A percentile compares a stretch with the other conserved stretches of the same genome.
These are phyloP conservation scores for Labyrinthula sp. DNA, from an alignment of 352 stramenopile species.

Conservation along the genomic window DNA sequence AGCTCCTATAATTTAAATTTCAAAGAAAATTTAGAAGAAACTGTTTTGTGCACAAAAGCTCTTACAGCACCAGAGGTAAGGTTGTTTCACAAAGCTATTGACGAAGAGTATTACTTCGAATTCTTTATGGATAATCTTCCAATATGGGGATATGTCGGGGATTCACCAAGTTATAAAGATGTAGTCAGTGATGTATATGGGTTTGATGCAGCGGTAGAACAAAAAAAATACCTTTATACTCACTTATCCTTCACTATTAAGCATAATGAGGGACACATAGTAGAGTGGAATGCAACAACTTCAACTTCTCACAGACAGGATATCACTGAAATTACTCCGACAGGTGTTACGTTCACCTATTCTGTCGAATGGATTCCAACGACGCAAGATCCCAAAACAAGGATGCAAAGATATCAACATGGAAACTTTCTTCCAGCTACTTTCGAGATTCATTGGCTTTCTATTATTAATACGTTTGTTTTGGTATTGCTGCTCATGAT, in stretches of 20 bases:
- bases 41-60: conserved; percentile 60
- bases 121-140: conserved; percentile 93
- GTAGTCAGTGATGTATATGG: conserved; percentile 41
- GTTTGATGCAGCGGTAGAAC: conserved; percentile 27
- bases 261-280: conserved; percentile 65
- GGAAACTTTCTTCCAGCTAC: conserved; percentile 46
- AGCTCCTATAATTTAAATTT: conserved; percentile 57
- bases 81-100: conserved; percentile 75
- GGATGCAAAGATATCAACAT: conserved; percentile 53
- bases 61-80: conserved; percentile 53
- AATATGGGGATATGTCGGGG: conserved; percentile 75
- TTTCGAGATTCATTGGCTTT: conserved; percentile 86
- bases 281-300: conserved; percentile 48
- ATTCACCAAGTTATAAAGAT: conserved; percentile 35
- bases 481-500: conserved; percentile 83
- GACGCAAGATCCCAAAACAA: conserved; percentile 58
- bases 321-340: conserved; percentile 31
- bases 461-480: conserved; percentile 93
- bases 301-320: conserved; percentile 29
- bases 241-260: conserved; percentile 83
- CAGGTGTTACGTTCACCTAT: conserved; percentile 66
- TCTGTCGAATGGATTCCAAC: conserved; percentile 75
- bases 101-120: conserved; percentile 93
- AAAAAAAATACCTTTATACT: conserved; percentile 68
- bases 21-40: conserved; percentile 52